phyloP scores from a whole-genome alignment of 2,329 filamentous ascomycete genomes.

The Diaporthe sp. region DNA sequence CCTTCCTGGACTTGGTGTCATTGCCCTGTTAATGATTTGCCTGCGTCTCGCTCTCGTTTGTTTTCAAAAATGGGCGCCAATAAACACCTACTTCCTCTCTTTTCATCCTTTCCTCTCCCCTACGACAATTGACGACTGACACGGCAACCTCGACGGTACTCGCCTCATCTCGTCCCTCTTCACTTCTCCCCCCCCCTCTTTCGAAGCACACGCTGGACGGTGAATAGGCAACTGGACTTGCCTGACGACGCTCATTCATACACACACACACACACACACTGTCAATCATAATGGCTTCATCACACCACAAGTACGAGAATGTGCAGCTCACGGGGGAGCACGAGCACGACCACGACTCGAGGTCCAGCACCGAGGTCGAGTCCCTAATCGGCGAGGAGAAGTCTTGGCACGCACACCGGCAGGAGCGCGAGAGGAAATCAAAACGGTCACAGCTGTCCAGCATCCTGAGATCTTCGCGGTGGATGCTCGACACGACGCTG shows the following conservation, averaged over 20 bases:
- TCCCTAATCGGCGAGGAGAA: constrained; percentile 56
- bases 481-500: constrained; percentile 54
- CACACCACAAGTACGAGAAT: constrained; percentile 49
- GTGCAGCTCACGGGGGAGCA: constrained; percentile 41
- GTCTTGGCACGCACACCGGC: constrained; percentile 48
- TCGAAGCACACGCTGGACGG: constrained; percentile 33
- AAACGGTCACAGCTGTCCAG: constrained; percentile 42
- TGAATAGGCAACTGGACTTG: constrained; percentile 33
- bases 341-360: constrained; percentile 48
- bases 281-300: constrained; percentile 28
- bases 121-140: background rate
- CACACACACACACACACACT: background rate
- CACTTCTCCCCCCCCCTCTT: background rate
- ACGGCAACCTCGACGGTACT: constrained; percentile 20
- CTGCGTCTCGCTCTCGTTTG: constrained; percentile 12
- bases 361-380: constrained; percentile 54
- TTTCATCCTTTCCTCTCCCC: background rate
- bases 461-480: constrained; percentile 50
- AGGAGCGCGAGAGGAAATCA: constrained; percentile 41
- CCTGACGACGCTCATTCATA: constrained; percentile 19
- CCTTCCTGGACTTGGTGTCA: background rate
- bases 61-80: constrained; percentile 3
- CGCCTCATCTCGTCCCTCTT: background rate
- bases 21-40: background rate
- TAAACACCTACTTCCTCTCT: constrained; percentile 15